Percentiles rank a stretch among this genome's conserved stretches.
Conservation (phyloP, 352 stramenopile species). For the Pythium brachiatum region DNA sequence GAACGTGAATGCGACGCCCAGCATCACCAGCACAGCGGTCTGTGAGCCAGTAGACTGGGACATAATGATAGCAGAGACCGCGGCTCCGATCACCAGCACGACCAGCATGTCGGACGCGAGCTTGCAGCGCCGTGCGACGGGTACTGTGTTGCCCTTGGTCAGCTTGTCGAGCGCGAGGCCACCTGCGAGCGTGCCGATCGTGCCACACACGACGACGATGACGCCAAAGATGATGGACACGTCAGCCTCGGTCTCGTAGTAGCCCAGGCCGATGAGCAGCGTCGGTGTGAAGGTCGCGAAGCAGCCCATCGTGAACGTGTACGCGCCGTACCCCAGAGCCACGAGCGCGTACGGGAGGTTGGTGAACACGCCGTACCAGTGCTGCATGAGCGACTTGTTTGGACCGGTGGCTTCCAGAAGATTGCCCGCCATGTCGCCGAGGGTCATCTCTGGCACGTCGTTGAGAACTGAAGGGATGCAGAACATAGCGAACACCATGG, state of each 20-base stretch:
- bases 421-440: not conserved
- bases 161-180: not conserved
- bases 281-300: not conserved
- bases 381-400: not conserved
- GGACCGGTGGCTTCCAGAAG: not conserved
- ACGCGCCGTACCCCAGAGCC: not conserved
- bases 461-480: not conserved
- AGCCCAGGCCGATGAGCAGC: not conserved
- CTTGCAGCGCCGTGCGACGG: not conserved
- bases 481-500: not conserved
- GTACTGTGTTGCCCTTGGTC: not conserved
- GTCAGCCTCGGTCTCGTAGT: not conserved
- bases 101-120: not conserved
- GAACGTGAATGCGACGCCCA: not conserved
- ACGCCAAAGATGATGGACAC: not conserved
- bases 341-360: not conserved
- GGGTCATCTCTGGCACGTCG: not conserved
- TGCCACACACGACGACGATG: conserved; percentile 32
- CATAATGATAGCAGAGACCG: not conserved
- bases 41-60: not conserved
- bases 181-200: not conserved
- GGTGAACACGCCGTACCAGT: not conserved
- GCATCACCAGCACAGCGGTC: not conserved
- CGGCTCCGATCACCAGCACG: not conserved
- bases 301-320: not conserved